phyloP scores from a whole-genome alignment of 176 grass and related monocot species.

The Sorghum bicolor region Sorghum_bicolor_NCBIv3 NC_012871.2:76220001-76220500 shows the following conservation, averaged over 20 bases:
- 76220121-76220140: conserved; percentile 8
- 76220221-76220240: conserved; percentile 22
- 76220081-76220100: conserved; percentile 29
- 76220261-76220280: conserved; percentile 26
- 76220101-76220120: neutral
- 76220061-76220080: conserved; percentile 23
- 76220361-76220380: conserved; percentile 13
- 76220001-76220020: neutral
- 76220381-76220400: neutral
- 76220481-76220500: neutral
- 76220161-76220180: conserved; percentile 20
- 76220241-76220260: conserved; percentile 34
- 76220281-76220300: conserved; percentile 41
- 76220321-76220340: neutral
- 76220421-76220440: neutral
- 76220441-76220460: neutral
- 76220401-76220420: neutral
- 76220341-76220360: conserved; percentile 14
- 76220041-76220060: conserved; percentile 6
- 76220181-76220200: conserved; percentile 21
- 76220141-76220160: conserved; percentile 9
- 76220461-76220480: neutral
- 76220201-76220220: conserved; percentile 12
- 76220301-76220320: conserved; percentile 10
- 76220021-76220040: conserved; percentile 7